Evolutionary conservation across 495 filamentous ascomycete species (phyloP).

Genomic region (Astrocystis sublimbata): DNA sequence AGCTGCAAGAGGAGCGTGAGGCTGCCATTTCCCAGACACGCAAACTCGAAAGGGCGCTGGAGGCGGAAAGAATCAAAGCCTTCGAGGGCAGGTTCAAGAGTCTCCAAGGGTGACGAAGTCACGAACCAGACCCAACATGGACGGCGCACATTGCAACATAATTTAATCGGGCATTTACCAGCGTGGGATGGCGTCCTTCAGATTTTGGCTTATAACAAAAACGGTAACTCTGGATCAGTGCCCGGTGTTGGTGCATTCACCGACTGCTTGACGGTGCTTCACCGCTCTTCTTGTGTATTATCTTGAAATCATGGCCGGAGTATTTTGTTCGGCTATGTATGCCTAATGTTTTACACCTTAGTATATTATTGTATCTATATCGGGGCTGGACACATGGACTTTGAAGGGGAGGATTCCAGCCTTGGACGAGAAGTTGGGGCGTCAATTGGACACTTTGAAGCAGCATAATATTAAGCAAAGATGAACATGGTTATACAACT

Average conservation of each 20-base stretch:
- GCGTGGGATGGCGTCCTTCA: slow-evolving; percentile 22
- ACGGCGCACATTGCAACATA: slow-evolving; percentile 15
- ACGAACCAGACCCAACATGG: not conserved
- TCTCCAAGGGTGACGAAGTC: slow-evolving; percentile 23
- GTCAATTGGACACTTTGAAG: too few relatives aligned
- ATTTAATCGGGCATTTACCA: slow-evolving; percentile 33
- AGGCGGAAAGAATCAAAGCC: slow-evolving; percentile 47
- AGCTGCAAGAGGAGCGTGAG: slow-evolving; percentile 88
- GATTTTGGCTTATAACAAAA: slow-evolving; percentile 12
- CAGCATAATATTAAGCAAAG: too few relatives aligned
- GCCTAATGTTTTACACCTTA: slow-evolving; percentile 20
- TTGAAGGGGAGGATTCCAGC: not conserved
- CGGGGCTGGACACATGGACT: not conserved
- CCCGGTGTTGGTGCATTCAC: slow-evolving; percentile 15
- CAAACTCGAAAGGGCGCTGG: slow-evolving; percentile 61
- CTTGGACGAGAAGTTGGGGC: not conserved
- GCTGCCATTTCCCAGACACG: slow-evolving; percentile 82
- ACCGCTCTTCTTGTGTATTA: slow-evolving; percentile 17
- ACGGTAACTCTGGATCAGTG: slow-evolving; percentile 11
- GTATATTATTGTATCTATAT: slow-evolving; percentile 21
- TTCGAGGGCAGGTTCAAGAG: slow-evolving; percentile 49
- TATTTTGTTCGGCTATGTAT: slow-evolving; percentile 6
- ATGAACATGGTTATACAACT: too few relatives aligned
- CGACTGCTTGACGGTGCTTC: not conserved
- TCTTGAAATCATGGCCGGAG: slow-evolving; percentile 15